phyloP scores from a whole-genome alignment of 2,329 filamentous ascomycete genomes.

The Colletotrichum musicola region DNA sequence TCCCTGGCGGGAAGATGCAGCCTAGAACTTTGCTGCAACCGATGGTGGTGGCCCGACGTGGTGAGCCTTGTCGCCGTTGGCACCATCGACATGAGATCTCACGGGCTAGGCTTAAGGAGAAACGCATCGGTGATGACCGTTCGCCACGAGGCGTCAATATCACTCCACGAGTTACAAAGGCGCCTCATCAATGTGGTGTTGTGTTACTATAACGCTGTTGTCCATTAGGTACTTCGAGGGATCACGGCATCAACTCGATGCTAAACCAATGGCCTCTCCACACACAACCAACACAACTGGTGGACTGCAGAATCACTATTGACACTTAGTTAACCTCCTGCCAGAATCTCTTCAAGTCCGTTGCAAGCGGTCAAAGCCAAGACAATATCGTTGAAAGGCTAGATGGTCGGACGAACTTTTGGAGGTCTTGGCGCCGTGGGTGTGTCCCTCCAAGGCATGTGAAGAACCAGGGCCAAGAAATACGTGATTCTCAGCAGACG shows the following conservation, averaged over 20 bases:
- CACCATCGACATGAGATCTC: constrained; percentile 2
- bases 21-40: constrained; percentile 21
- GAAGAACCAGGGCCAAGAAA: background rate
- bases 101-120: background rate
- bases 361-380: background rate
- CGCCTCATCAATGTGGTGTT: too few species aligned
- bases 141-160: background rate
- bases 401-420: background rate
- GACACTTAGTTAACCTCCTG: too few species aligned
- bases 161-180: background rate
- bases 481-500: background rate
- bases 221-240: too few species aligned
- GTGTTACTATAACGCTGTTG: too few species aligned
- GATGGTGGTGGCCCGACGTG: background rate
- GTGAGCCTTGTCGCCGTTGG: background rate
- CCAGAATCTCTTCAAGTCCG: too few species aligned
- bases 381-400: constrained; percentile 2
- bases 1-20: constrained; percentile 15
- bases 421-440: constrained; percentile 2
- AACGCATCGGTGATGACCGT: background rate
- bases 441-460: background rate
- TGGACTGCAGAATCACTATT: too few species aligned
- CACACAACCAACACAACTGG: too few species aligned
- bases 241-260: too few species aligned
- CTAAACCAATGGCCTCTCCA: too few species aligned